These are phyloP conservation scores for Debaryomyces sp. DNA, from an alignment of 1,139 yeast genomes.

Conservation along the genomic window DNA sequence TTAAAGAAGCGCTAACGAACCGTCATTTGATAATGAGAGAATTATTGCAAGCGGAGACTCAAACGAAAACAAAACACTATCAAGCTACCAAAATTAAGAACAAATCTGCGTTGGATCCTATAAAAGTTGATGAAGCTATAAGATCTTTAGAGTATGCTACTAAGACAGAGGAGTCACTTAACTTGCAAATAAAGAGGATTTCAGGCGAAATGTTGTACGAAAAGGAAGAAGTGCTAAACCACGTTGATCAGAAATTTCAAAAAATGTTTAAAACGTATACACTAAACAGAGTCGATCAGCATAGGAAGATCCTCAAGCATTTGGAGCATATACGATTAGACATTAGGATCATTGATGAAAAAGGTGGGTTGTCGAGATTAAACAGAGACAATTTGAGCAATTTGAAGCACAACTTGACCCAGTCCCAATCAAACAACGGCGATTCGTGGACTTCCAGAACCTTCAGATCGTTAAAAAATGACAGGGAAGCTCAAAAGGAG, in stretches of 20 bases:
- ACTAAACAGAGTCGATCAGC: conserved; percentile 78
- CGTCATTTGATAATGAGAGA: conserved; percentile 93
- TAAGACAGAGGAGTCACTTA: conserved; percentile 73
- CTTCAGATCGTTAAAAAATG: conserved; percentile 54
- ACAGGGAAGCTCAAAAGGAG: conserved; percentile 32
- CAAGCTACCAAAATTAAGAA: conserved; percentile 75
- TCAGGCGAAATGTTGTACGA: conserved; percentile 86
- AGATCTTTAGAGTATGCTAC: conserved; percentile 78
- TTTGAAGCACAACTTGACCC: conserved; percentile 44
- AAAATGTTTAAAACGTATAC: conserved; percentile 61
- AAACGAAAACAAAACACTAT: conserved; percentile 69
- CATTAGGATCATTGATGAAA: conserved; percentile 73
- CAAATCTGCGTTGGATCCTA: conserved; percentile 77
- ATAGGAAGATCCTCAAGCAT: conserved; percentile 74
- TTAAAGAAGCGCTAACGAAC: conserved; percentile 91
- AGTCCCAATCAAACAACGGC: conserved; percentile 58
- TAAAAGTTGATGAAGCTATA: conserved; percentile 89
- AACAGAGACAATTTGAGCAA: conserved; percentile 69
- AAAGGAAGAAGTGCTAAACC: conserved; percentile 55
- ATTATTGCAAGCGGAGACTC: conserved; percentile 73
- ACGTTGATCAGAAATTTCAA: conserved; percentile 59
- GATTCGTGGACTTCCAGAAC: conserved; percentile 68
- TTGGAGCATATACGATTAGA: conserved; percentile 77
- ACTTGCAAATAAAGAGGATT: conserved; percentile 75
- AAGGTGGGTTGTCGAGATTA: conserved; percentile 81